These are phyloP conservation scores for Helotiales sp. DNA, from an alignment of 2,329 filamentous ascomycete species.

Conservation along the genomic window DNA sequence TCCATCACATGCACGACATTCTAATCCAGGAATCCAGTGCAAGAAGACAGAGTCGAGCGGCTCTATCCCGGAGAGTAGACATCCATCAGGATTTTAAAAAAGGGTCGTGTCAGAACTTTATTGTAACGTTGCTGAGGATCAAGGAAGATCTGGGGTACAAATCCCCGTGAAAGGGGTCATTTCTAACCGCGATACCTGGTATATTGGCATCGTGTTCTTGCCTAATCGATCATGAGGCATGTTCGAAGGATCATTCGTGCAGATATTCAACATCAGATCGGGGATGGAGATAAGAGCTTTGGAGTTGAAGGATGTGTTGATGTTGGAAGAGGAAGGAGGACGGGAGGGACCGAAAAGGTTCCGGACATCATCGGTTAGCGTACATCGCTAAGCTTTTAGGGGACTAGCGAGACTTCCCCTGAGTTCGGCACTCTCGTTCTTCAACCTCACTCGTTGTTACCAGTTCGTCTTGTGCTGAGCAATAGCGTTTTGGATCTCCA, in stretches of 20 bases:
- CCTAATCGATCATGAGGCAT: not conserved
- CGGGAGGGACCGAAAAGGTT: not conserved
- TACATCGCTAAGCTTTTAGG: not conserved
- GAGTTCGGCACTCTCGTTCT: not conserved
- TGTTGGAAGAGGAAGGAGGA: conserved; percentile 1
- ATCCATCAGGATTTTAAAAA: not conserved
- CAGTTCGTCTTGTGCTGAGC: not conserved
- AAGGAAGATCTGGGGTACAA: not conserved
- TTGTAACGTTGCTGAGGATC: not conserved
- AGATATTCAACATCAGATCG: not conserved
- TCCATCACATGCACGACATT: not conserved
- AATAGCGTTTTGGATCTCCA: too few relatives aligned
- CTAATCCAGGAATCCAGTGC: not conserved
- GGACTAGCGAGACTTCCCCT: not conserved
- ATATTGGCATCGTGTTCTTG: not conserved
- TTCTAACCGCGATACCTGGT: not conserved
- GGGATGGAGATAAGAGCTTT: not conserved
- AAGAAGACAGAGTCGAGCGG: not conserved
- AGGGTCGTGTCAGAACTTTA: not conserved
- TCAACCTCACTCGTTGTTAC: not conserved
- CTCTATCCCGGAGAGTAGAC: not conserved
- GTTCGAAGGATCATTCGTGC: not conserved
- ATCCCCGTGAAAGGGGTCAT: not conserved
- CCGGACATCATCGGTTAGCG: not conserved
- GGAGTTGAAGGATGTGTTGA: not conserved